A percentile compares a stretch with the other conserved stretches of the same genome.
These are phyloP conservation scores for Aspergillus texensis DNA, from an alignment of 2,329 filamentous ascomycete species.

Conservation along the genomic window DNA sequence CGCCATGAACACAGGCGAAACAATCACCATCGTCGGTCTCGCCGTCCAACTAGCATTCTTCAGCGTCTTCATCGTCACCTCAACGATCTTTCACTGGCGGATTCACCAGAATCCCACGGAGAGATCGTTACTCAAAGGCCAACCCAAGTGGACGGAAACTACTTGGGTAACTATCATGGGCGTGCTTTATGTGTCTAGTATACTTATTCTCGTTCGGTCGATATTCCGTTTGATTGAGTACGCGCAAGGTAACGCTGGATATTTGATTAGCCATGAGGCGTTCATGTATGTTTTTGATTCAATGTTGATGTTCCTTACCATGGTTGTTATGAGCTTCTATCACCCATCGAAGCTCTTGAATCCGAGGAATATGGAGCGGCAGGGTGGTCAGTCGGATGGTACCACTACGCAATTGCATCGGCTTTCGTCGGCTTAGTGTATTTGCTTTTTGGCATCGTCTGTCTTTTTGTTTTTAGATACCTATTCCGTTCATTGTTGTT, in stretches of 20 bases:
- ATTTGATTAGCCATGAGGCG: slow-evolving; percentile 24
- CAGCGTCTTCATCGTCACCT: slow-evolving; percentile 55
- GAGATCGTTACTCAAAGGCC: slow-evolving; percentile 5
- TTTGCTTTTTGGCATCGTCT: rapidly evolving
- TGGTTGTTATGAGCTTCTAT: slow-evolving; percentile 10
- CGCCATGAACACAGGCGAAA: slow-evolving; percentile 18
- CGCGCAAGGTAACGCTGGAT: slow-evolving; percentile 22
- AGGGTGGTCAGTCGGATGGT: too few species aligned
- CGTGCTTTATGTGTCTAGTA: slow-evolving; percentile 13
- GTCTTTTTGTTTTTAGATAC: too few species aligned
- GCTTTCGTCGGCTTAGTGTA: too few species aligned
- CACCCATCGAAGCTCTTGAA: slow-evolving; percentile 10
- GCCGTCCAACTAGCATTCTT: slow-evolving; percentile 62
- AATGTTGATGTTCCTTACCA: slow-evolving; percentile 14
- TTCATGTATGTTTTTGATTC: slow-evolving; percentile 27
- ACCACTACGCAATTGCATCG: too few species aligned
- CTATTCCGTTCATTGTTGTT: too few species aligned
- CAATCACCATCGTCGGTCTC: slow-evolving; percentile 59
- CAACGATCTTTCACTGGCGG: slow-evolving; percentile 53
- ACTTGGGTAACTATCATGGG: slow-evolving; percentile 15
- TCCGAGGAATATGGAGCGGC: too few species aligned
- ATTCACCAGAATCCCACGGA: slow-evolving; percentile 38
- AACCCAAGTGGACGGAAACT: neutral
- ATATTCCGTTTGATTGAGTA: slow-evolving; percentile 25
- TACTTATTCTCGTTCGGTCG: slow-evolving; percentile 26